Evolutionary conservation across 2,329 filamentous ascomycete species (phyloP).

Genomic region (Fusarium pininemorale): DNA sequence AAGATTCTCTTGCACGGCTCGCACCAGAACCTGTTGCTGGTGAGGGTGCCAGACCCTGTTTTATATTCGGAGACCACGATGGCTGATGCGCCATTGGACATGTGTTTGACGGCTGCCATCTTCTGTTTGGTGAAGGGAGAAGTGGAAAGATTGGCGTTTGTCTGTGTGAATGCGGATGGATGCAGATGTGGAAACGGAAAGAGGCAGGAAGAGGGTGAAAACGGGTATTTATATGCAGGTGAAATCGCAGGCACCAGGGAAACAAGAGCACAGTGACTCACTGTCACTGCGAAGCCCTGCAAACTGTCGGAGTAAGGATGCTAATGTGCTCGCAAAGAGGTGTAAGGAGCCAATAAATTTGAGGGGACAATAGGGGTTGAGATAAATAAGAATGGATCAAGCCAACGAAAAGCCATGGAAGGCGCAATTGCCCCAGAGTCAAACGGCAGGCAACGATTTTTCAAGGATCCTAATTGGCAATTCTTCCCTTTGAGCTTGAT

Average conservation of each 20-base stretch:
- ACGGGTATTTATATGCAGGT: background rate
- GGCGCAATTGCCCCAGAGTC: background rate
- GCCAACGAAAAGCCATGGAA: background rate
- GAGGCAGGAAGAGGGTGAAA: background rate
- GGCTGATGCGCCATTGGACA: background rate
- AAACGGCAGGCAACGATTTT: background rate
- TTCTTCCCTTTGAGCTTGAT: background rate
- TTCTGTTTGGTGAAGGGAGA: background rate
- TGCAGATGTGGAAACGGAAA: background rate
- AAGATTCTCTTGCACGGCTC: slow-evolving; percentile 45
- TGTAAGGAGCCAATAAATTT: background rate
- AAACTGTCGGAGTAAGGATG: background rate
- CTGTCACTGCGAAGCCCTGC: background rate
- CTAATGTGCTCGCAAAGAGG: background rate
- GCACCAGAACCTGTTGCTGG: slow-evolving; percentile 39
- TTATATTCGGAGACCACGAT: background rate
- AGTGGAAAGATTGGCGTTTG: background rate
- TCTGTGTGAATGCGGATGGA: background rate
- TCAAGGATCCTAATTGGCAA: background rate
- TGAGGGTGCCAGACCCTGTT: slow-evolving; percentile 24
- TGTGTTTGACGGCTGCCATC: background rate
- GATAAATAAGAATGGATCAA: background rate
- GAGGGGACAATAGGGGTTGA: background rate
- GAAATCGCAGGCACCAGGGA: background rate
- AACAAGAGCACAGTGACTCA: background rate